A percentile compares a stretch with the other conserved stretches of the same genome.
Evolutionary conservation across 2,329 filamentous ascomycete species (phyloP).

Genomic region (Microsporum audouinii): DNA sequence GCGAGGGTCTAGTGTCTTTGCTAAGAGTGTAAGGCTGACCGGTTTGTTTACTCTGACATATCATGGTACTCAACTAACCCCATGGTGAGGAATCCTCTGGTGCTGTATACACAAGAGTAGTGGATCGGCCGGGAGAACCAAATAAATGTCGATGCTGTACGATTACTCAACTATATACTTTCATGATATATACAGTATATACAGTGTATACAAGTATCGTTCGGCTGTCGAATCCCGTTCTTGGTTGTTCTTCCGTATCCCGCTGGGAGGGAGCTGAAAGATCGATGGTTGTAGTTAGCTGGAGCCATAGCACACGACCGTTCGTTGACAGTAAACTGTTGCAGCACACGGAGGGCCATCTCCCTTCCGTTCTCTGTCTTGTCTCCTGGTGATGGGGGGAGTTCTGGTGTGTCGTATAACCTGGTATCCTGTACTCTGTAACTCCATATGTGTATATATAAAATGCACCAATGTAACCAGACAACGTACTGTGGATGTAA

Average conservation of each 20-base stretch:
- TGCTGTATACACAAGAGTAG: background rate
- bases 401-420: background rate
- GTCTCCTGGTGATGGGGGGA: background rate
- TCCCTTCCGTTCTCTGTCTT: background rate
- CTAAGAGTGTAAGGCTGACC: background rate
- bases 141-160: too few species aligned
- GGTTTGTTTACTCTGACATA: background rate
- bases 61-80: too few species aligned
- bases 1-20: background rate
- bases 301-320: background rate
- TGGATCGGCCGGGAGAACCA: too few species aligned
- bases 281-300: background rate
- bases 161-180: too few species aligned
- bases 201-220: too few species aligned
- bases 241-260: too few species aligned
- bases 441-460: background rate
- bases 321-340: background rate
- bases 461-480: background rate
- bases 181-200: too few species aligned
- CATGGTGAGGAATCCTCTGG: too few species aligned
- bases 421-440: background rate
- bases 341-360: background rate
- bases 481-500: background rate
- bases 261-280: too few species aligned
- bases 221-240: too few species aligned